Base-by-base conservation (phyloP, 371 early-diverging fungal genomes). In the Coemansia linderi region DNA sequence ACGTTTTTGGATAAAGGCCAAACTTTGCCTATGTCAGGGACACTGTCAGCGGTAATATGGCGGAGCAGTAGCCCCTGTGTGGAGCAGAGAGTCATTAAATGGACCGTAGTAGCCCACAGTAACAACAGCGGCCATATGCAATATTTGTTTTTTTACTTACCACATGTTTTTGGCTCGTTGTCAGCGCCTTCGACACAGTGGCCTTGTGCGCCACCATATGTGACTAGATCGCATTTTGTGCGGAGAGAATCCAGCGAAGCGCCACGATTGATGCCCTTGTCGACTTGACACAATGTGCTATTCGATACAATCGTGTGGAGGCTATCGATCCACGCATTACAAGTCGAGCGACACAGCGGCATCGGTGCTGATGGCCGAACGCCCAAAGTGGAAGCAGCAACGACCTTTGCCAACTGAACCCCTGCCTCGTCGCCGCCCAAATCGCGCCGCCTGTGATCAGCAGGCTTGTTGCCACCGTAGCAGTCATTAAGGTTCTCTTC, bases 121-220 rank as follows among this genome's bases (percentile, higher is more conserved):
- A 54, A 17, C 13, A 54, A 54, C 27, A 54, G 4, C 54, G 2
- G 29, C 15, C 54, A 31, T 29, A 6, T 29, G 31, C 15, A 31
- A 54, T 33, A 4, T 33, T 31, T 33, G 13, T n/a, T 38, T 33
- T 4, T 38, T 29, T 24, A 61, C 73, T 79, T 80, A 81, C 81
- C 81, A 40, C 81, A 81, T 3, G 81, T 81, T 31, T 68, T 68
- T 15, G 69, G 66, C 65, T 81, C 81, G 36, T 76, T 81, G 13
- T 76, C 70, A 4, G 81, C 67, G 37, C 81, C 81, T 27, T 62
- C 59, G 17, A 81, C 66, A 41, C 81, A 81, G 41, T 39, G 65
- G 0, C 73, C 81, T 1, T 58, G 36, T 17, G 52, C 40, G 58
- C 81, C 81, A 41, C 57, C 77, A 50, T 71, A 72, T 31, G 60